Conservation (phyloP, 2,329 filamentous ascomycete genomes). For the Fonsecaea nubica region DNA sequence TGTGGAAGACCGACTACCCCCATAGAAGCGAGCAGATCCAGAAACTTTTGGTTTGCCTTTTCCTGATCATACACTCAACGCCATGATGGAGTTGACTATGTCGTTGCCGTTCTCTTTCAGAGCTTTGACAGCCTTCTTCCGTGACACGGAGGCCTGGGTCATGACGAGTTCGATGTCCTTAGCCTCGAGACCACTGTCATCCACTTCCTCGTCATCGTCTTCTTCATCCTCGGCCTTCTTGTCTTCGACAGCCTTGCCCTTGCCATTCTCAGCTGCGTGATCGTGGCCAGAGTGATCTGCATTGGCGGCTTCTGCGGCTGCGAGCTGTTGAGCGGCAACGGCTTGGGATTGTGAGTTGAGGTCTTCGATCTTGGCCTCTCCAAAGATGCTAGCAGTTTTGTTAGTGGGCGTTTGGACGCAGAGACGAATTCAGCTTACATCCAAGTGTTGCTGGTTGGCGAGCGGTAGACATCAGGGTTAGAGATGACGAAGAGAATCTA, state of each 20-base stretch:
- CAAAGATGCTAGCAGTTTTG: slow-evolving; percentile 77
- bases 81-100: slow-evolving; percentile 99
- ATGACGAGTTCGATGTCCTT: slow-evolving; percentile 99
- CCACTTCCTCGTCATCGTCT: slow-evolving; percentile 94
- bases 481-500: slow-evolving; percentile 99
- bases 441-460: slow-evolving; percentile 98
- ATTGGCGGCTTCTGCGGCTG: slow-evolving; percentile 69
- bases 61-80: slow-evolving; percentile 73
- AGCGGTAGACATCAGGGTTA: slow-evolving; percentile 99
- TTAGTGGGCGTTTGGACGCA: background rate
- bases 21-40: slow-evolving; percentile 23
- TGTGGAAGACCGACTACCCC: slow-evolving; percentile 6
- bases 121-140: slow-evolving; percentile 98
- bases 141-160: slow-evolving; percentile 93
- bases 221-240: slow-evolving; percentile 78
- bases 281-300: slow-evolving; percentile 67
- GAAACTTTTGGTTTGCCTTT: slow-evolving; percentile 25
- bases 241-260: slow-evolving; percentile 65
- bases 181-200: slow-evolving; percentile 91
- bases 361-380: slow-evolving; percentile 99
- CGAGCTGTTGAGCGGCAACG: slow-evolving; percentile 93
- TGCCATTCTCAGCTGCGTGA: slow-evolving; percentile 66
- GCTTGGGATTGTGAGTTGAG: slow-evolving; percentile 98
- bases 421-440: slow-evolving; percentile 71
- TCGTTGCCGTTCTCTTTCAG: slow-evolving; percentile 97